Evolutionary conservation across 2,329 filamentous ascomycete genomes (phyloP).

Genomic region (Nemania diffusa): DNA sequence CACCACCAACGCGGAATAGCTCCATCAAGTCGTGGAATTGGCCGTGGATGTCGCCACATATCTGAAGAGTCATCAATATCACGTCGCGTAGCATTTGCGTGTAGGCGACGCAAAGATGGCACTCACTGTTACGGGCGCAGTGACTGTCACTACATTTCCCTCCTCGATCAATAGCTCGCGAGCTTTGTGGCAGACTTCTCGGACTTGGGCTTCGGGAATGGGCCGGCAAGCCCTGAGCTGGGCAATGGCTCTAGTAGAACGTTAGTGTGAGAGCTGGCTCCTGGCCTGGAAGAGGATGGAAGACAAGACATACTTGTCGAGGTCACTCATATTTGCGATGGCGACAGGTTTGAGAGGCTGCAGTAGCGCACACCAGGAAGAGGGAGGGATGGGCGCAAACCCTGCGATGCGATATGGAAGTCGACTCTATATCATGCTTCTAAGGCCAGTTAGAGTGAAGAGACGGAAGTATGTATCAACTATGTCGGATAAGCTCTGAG

Average conservation of each 20-base stretch:
- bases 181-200: slow-evolving; percentile 97
- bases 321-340: slow-evolving; percentile 78
- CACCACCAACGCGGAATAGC: slow-evolving; percentile 90
- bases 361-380: slow-evolving; percentile 24
- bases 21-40: slow-evolving; percentile 99
- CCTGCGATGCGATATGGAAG: slow-evolving; percentile 13
- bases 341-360: slow-evolving; percentile 1
- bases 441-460: background rate
- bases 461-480: background rate
- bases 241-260: slow-evolving; percentile 79
- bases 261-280: slow-evolving; percentile 21
- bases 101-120: background rate
- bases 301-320: slow-evolving; percentile 76
- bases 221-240: slow-evolving; percentile 95
- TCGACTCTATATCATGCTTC: slow-evolving; percentile 37
- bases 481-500: no score
- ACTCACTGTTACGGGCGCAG: slow-evolving; percentile 88
- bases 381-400: slow-evolving; percentile 16
- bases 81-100: background rate
- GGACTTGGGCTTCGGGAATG: slow-evolving; percentile 94
- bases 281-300: background rate
- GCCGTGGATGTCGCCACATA: slow-evolving; percentile 96
- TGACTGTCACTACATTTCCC: slow-evolving; percentile 94
- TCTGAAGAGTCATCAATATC: slow-evolving; percentile 58
- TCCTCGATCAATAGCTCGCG: slow-evolving; percentile 96